A percentile compares a stretch with the other conserved stretches of the same genome.
These are phyloP conservation scores for Aureobasidium sp. DNA, from an alignment of 2,329 filamentous ascomycete species.

Conservation along the genomic window DNA sequence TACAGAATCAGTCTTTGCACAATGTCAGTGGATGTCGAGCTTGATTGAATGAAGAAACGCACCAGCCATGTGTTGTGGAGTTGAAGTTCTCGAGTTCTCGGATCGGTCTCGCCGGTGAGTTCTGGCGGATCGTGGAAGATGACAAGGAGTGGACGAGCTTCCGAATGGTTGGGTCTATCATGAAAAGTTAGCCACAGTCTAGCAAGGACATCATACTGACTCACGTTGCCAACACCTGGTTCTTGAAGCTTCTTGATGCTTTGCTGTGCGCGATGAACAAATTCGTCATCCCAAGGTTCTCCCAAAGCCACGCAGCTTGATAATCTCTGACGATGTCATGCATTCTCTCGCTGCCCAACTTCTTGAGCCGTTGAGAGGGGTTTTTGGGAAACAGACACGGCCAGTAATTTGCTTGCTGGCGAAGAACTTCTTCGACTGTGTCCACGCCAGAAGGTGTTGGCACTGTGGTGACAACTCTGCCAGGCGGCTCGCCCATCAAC, in stretches of 20 bases:
- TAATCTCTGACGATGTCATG: conserved; percentile 73
- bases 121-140: conserved; percentile 79
- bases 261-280: conserved; percentile 69
- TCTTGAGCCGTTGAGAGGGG: conserved; percentile 25
- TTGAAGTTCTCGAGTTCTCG: conserved; percentile 60
- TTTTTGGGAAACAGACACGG: conserved; percentile 70
- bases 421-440: conserved; percentile 49
- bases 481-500: conserved; percentile 89
- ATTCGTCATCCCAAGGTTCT: conserved; percentile 68
- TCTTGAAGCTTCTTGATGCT: conserved; percentile 69
- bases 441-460: conserved; percentile 46
- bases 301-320: conserved; percentile 62
- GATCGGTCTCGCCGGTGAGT: conserved; percentile 34
- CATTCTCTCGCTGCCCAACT: conserved; percentile 50
- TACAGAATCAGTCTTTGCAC: conserved; percentile 65
- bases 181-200: not conserved
- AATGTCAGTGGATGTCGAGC: conserved; percentile 31
- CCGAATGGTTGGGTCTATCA: conserved; percentile 50
- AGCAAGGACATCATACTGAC: conserved; percentile 3
- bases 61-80: conserved; percentile 85
- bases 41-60: conserved; percentile 20
- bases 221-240: conserved; percentile 71
- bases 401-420: conserved; percentile 65
- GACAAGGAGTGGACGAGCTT: conserved; percentile 62
- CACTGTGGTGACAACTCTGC: conserved; percentile 42